Base-by-base conservation (phyloP, 208 protist species). In the Spongospora subterranea region DNA sequence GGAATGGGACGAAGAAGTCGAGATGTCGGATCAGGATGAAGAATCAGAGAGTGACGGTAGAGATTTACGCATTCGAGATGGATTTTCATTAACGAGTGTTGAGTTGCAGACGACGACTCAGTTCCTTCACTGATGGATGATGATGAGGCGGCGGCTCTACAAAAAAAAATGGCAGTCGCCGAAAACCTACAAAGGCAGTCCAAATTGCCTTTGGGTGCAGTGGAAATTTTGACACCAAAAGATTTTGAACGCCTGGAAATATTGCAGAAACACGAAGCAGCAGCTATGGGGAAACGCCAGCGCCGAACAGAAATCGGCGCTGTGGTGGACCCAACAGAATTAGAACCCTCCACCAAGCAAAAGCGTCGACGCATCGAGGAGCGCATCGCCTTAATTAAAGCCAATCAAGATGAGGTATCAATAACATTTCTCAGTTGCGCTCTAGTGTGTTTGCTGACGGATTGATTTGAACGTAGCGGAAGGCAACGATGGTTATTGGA, bases 171-270 rank as follows among this genome's bases (percentile, higher is more conserved):
- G 6, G 71, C 71, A 40, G 71, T n/a, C 35, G 71, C 35, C 71
- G 35, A 45, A 17, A n/a, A 6, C n/a, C 17, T 82, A n/a, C 17
- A 82, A 43, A 82, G 35, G 71, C 71, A 82, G 71, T 35, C 71
- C 6, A 39, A 6, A 35, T 13, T 82, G 6, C 71, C 71, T 82
- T n/a, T 82, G 71, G 71, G 71, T 43, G 71, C 71, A 20, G 71
- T 82, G 6, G 71, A 82, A n/a, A 82, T 82, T 82, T n/a, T 82
- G 6, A 82, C 71, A 20, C 71, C 71, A 82, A 82, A 82, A 43
- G 71, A 82, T 43, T 82, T 82, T 35, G 71, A 82, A n/a, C 71
- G 6, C 17, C 71, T 82, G 6, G 71, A 82, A 82, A 43, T 20
- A 82, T 45, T 82, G 71, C 17, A 43, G 17, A 82, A 82, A n/a